Percentiles rank a stretch among this genome's conserved stretches.
These are phyloP conservation scores for Colletotrichum karsti DNA, from an alignment of 2,329 filamentous ascomycete genomes.

Conservation along the genomic window DNA sequence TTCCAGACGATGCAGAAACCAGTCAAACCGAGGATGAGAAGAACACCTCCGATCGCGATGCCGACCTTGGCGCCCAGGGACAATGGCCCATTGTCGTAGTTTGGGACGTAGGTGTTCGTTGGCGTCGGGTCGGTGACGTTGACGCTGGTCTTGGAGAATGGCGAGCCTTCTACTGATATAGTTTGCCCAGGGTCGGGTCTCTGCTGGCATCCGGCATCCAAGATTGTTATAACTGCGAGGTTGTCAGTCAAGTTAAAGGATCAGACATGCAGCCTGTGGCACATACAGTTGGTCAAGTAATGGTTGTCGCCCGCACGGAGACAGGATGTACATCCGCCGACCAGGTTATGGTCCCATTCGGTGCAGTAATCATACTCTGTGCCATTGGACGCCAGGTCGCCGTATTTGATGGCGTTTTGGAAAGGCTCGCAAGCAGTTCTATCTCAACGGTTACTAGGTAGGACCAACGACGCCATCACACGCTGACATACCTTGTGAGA, in stretches of 20 bases:
- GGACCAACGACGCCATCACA: neutral
- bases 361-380: constrained; percentile 64
- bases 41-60: constrained; percentile 61
- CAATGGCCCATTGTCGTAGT: constrained; percentile 54
- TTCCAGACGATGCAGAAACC: constrained; percentile 65
- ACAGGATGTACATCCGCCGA: constrained; percentile 57
- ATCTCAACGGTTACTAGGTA: neutral
- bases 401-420: constrained; percentile 53
- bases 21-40: constrained; percentile 53
- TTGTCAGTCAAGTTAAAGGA: constrained; percentile 8
- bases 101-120: constrained; percentile 46
- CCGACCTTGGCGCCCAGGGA: constrained; percentile 65
- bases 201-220: constrained; percentile 66
- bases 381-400: constrained; percentile 55
- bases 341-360: constrained; percentile 49
- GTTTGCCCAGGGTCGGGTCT: constrained; percentile 54
- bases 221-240: constrained; percentile 52
- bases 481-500: constrained; percentile 55
- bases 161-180: constrained; percentile 58
- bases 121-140: constrained; percentile 60
- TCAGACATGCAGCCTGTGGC: neutral
- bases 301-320: constrained; percentile 45
- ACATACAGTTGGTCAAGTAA: constrained; percentile 64
- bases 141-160: constrained; percentile 58
- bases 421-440: constrained; percentile 64